Evolutionary conservation across 2,329 filamentous ascomycete species (phyloP).

Genomic region (Colletotrichum sp.): DNA sequence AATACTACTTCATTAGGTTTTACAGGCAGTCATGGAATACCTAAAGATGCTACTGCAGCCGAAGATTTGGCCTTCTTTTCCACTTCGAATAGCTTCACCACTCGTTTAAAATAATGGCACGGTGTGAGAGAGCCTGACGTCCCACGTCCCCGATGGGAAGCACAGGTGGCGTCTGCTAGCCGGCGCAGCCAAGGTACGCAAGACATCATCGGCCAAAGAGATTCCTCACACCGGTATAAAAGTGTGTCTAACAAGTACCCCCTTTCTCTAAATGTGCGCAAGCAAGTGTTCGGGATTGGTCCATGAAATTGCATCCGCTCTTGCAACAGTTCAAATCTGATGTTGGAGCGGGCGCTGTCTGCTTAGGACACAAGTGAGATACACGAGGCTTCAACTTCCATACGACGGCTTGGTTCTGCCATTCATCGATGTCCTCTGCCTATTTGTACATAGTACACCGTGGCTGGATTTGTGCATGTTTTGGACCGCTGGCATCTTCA

Average conservation of each 20-base stretch:
- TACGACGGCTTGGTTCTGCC: fast-evolving
- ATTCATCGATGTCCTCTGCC: fast-evolving
- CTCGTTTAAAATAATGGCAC: background rate
- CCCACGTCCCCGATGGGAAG: background rate
- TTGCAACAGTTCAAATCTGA: background rate
- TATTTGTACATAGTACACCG: background rate
- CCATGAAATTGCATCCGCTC: background rate
- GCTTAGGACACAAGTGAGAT: fast-evolving
- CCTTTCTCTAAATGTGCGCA: background rate
- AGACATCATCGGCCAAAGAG: background rate
- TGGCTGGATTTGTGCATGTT: background rate
- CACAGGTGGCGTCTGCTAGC: background rate
- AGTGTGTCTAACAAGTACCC: background rate
- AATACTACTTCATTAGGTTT: background rate
- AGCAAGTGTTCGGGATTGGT: fast-evolving
- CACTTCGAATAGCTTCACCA: background rate
- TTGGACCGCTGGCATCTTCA: background rate
- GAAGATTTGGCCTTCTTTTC: fast-evolving
- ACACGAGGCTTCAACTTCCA: background rate
- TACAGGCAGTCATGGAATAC: fast-evolving
- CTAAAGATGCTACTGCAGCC: fast-evolving
- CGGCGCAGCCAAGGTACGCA: background rate
- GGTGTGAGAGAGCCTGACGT: fast-evolving
- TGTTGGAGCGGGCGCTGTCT: background rate
- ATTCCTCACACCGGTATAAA: background rate